Base-by-base conservation (phyloP, 1,139 yeast species). In the Candida albicans region DNA sequence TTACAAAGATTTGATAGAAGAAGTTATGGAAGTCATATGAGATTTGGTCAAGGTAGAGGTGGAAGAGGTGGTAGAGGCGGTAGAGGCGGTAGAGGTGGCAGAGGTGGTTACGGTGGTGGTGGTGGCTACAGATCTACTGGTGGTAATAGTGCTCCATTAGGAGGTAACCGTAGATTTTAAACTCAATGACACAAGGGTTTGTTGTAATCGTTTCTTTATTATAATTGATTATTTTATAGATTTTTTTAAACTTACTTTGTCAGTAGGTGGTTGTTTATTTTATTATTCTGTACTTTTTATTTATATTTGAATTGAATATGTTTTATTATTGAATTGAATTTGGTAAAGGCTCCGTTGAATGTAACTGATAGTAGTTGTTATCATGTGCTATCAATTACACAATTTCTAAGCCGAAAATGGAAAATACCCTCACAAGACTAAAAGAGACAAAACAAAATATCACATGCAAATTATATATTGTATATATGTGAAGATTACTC, bases 1-100 rank as follows among this genome's bases (percentile, higher is more conserved):
- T 74, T 85, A 63, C 69, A 66, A 59, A 73, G 75, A 60, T 73
- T 68, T 56, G 83, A 79, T 63, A 77, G 78, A 65, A 77, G 77
- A 62, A 65, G 75, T 50, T 68, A 65, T 53, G 81, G 81, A 38
- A 62, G 67, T 67, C 84, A 66, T 73, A 82, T 68, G 64, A 77
- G 77, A 71, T 84, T 70, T 65, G 79, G 85, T 49, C 72, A 81
- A 49, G 66, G 68, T 38, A 55, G 65, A 41, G 80, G 85, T 56
- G 77, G 87, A 52, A 58, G 66, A 44, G 78, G 87, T 49, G 77
- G 89, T 52, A 68, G 83, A 52, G 63, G 70, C 30, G 60, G 64
- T 30, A 62, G 68, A 30, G 58, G 65, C 31, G 53, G 62, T 34
- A 56, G 67, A 34, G 63, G 66, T 29, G 57, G 62, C 37, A 52